Conservation (phyloP, 768 basidiomycete genomes). For the Russula ochroleuca region DNA sequence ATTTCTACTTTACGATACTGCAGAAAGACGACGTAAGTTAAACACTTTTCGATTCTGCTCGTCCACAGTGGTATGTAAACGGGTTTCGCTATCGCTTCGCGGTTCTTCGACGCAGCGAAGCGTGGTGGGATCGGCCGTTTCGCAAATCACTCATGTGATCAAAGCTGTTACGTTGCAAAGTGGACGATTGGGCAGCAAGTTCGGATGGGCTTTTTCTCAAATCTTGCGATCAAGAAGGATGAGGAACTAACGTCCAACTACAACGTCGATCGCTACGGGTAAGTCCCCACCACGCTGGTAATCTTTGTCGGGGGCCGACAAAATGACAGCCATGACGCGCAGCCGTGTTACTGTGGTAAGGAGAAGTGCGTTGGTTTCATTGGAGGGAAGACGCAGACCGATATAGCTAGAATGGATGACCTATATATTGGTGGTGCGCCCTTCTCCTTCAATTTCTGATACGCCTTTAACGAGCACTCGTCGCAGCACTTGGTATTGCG, state of each 20-base stretch:
- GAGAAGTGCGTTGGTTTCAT: conserved; percentile 93
- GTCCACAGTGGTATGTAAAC: neutral
- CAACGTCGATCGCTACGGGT: conserved; percentile 99
- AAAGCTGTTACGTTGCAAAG: conserved; percentile 97
- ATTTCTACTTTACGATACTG: conserved; percentile 99
- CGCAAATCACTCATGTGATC: conserved; percentile 95
- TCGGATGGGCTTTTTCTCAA: conserved; percentile 98
- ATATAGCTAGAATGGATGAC: conserved; percentile 91
- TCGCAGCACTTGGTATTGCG: conserved; percentile 82
- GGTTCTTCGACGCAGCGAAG: conserved; percentile 99
- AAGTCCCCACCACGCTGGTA: conserved; percentile 28
- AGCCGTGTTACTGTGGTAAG: conserved; percentile 93
- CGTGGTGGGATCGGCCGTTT: conserved; percentile 95
- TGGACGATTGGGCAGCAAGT: conserved; percentile 90
- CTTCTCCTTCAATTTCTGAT: neutral
- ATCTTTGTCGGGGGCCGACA: neutral
- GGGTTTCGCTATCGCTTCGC: neutral
- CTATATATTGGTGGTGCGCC: conserved; percentile 80
- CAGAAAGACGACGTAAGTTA: conserved; percentile 88
- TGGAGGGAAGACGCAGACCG: conserved; percentile 98
- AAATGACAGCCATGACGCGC: conserved; percentile 76
- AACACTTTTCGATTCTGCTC: too few species aligned
- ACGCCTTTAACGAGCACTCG: conserved; percentile 6
- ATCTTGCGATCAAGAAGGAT: conserved; percentile 63
- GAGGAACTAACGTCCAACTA: conserved; percentile 99